These are phyloP conservation scores for Porcisia hertigi DNA, from an alignment of 208 protist genomes.

Conservation along the genomic window DNA sequence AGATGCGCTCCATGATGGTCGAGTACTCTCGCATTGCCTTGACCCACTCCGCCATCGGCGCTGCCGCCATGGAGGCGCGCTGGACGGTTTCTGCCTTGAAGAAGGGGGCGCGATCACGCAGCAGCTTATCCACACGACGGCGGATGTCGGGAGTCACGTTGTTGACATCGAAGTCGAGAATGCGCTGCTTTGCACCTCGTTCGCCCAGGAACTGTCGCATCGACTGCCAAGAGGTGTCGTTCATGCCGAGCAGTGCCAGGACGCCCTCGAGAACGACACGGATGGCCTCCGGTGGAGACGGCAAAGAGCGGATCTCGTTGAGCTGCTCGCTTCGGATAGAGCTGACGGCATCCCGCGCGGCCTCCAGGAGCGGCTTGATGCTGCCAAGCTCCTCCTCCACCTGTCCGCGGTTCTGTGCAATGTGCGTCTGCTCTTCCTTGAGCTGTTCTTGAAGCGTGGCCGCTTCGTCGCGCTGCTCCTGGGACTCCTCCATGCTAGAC, in stretches of 20 bases:
- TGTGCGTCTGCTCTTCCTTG: conserved; percentile 88
- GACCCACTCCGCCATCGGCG: conserved; percentile 97
- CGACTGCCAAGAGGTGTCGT: conserved; percentile 95
- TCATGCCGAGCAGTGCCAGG: conserved; percentile 94
- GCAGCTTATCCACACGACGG: conserved; percentile 84
- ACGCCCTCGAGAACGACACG: conserved; percentile 97
- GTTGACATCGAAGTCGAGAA: conserved; percentile 96
- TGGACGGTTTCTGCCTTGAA: conserved; percentile 94
- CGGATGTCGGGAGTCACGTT: conserved; percentile 84
- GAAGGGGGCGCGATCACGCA: conserved; percentile 83
- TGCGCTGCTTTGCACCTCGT: conserved; percentile 92
- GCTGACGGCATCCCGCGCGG: conserved; percentile 93
- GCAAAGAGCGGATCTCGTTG: conserved; percentile 95
- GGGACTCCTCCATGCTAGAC: conserved; percentile 93
- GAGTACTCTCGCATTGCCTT: conserved; percentile 96
- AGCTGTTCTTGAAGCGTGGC: conserved; percentile 86
- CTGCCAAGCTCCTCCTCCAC: conserved; percentile 93
- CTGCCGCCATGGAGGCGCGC: conserved; percentile 92
- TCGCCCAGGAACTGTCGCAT: conserved; percentile 96
- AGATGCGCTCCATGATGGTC: conserved; percentile 92
- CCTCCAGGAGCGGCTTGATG: conserved; percentile 95
- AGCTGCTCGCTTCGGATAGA: conserved; percentile 93
- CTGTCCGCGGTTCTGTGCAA: conserved; percentile 72
- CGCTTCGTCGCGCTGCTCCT: conserved; percentile 92
- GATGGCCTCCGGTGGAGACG: conserved; percentile 93